Evolutionary conservation across 2,329 filamentous ascomycete genomes (phyloP), one percentile per base, ranked within the genome.

Genomic region (Claviceps paspali): DNA sequence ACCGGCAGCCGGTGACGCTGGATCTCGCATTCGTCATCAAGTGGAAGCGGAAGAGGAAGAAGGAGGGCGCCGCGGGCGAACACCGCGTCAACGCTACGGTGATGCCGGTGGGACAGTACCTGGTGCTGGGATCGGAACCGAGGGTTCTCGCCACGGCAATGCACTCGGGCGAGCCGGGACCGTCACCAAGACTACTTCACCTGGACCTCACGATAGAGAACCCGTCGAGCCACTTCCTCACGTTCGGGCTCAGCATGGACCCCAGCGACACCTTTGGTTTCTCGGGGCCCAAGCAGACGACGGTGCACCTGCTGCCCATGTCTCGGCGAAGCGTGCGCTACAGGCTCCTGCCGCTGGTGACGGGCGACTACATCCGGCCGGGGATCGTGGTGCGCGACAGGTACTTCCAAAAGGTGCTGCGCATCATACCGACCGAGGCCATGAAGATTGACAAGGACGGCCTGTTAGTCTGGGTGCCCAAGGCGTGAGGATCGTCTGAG

Each of bases 261-360:
- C 82, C 86, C 3, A 88, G 76, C 53, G 85, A 93, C 45, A 74
- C 85, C 37, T 96, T 96, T 58, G 88, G 86, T 0, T 96, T 98
- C 57, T 86, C 83, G 6, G 91, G 91, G 0, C 67, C 83, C 2
- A 96, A 96, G 61, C 70, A 81, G 45, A 78, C 76, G 10, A 80
- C 79, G 1, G 49, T 95, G 36, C 84, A 91, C 51, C 62, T 96
- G 29, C 70, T 94, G 32, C 91, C 91, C 0, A 64, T 94, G 43
- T 87, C 83, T 41, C 66, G 87, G 41, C 69, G 83, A 33, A 71
- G 68, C 1, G 67, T 85, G n/a, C 68, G 72, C 19, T 96, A 87
- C 52, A 72, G 76, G 28, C 50, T 98, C 14, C 56, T 93, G 41
- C 78, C 87, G 6, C 67, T 79, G 28, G 61, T 68, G 49, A 65